Evolutionary conservation across 306 rosid species (phyloP), one percentile per base, ranked within the genome.

Genomic region (Quercus cerris): DNA sequence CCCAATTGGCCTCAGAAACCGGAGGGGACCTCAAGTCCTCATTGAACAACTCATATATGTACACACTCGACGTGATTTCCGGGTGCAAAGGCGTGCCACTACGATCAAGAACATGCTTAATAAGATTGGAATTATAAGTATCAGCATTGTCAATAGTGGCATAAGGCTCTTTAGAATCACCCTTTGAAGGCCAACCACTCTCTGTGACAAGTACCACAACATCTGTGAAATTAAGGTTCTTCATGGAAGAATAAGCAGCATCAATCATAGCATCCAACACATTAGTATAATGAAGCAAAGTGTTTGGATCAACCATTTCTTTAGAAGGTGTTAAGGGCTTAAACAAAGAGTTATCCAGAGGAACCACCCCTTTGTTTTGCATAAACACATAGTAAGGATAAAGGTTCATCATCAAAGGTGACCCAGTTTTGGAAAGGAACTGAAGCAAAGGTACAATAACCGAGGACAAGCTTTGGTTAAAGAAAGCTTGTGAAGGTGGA

Each of bases 291-390:
- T 94, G 98, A 52, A 94, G 93, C 82, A 94, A 75, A 9, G 98
- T 94, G 73, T 94, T 94, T 14, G 98, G 97, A 74, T 94, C 98
- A 2, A 94, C 93, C 98, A 94, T 94, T 80, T 92, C 93, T 75
- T 92, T 90, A 3, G 88, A 78, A 15, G 99, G 98, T 18, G 84
- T 68, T 54, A 92, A 74, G n/a, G 98, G 91, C 81, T 90, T 92
- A 78, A 94, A 94, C 19, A 94, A 57, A 0, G 98, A 75, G 68
- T 88, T 92, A 3, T 89, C 97, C 10, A 92, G 85, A 62, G 97
- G 98, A 72, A 94, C 94, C 3, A 90, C 83, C 5, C 89, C 89
- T 59, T 84, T 92, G 86, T 92, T 89, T 75, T 89, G 91, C 98
- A 94, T 92, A 78, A 90, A 94, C 17, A 90, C 98, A 10, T 94